Evolutionary conservation across 306 rosid genomes (phyloP), one percentile per base, ranked within the genome.

Genomic region (Echinosophora koreensis): DNA sequence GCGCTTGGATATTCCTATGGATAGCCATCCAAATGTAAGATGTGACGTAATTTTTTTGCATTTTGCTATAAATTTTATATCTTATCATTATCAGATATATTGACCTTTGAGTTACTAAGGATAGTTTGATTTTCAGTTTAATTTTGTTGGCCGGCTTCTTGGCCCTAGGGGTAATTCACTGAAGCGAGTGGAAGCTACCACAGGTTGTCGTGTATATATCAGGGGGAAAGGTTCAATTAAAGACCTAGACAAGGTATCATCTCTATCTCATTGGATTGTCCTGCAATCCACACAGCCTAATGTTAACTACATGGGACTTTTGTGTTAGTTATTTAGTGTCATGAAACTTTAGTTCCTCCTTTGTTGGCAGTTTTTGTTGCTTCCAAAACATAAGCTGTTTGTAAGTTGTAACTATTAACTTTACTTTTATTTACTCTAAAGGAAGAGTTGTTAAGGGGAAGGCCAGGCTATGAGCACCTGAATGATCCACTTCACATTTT

Each of bases 391-490:
- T 60, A 13, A 38, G 61, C 10, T 66, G 69, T 82, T 79, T 51
- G 74, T 47, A 12, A 30, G 80, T 79, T 51, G 74, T 47, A 12
- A 30, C 51, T 51, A 11, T 64, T 22, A 46, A 66, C 65, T 69
- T 82, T 81, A 74, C 42, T 66, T 46, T 51, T 79, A 16, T 74
- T 55, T 6, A 27, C 14, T 72, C 75, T 73, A 16, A 69, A 94
- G 98, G 98, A 94, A 87, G 97, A 92, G 67, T 79, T 88, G 62
- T 66, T 94, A 73, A 87, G 97, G 80, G 97, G 98, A 80, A 90
- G 91, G 80, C 92, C 97, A 9, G 98, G 98, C 14, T 94, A 92
- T 82, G 98, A 92, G 77, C 98, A 94, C 83, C 88, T 94, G 82
- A 94, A 88, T 78, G 98, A 92, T 57, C 97, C 97, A 1, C 90